Base-by-base conservation (phyloP, 495 filamentous ascomycete genomes). In the Xylaria sp. region DNA sequence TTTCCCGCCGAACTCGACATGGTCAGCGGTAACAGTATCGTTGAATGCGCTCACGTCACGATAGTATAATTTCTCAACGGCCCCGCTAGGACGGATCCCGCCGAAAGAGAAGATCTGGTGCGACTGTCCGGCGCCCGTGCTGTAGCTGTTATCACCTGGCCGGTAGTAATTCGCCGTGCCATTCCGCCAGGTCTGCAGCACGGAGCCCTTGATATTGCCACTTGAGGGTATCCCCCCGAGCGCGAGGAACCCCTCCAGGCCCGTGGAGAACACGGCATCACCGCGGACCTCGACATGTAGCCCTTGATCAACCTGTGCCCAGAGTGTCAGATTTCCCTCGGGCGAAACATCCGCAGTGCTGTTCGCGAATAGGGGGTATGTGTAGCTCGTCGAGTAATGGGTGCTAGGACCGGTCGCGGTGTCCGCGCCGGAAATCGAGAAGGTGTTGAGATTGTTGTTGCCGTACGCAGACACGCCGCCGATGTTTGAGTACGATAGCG, bases 291-390 rank as follows among this genome's bases (percentile, higher is more conserved):
- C 76, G 14, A 90, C 81, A 0, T 85, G 71, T 14, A 93, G 86
- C 9, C 90, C 90, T 59, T 91, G 88, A 43, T 80, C 75, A 31
- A 95, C 78, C 29, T 80, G 80, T 0, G 87, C 91, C 61, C 82
- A 82, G 55, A 95, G 90, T 35, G 85, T 84, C 58, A 90, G 80
- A 63, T 88, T 89, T 2, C 87, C 88, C 37, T 80, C 75, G 19
- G 81, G 57, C 0, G 80, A 74, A 33, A 83, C 75, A 44, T 71
- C 61, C 70, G 87, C 90, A 1, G 86, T 83, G 7, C 85, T 85
- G 66, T 90, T 89, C 21, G 89, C 87, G 61, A 80, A 83, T 0
- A 95, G 72, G 3, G 92, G 92, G 73, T 93, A 94, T 11, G 74
- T 74, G 80, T 92, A 94, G 5, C 74, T 80, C 12, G 84, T 73